Percentiles rank a stretch among this genome's conserved stretches.
Conservation (phyloP, 345 rosid genomes). For the Theobroma cacao region DNA sequence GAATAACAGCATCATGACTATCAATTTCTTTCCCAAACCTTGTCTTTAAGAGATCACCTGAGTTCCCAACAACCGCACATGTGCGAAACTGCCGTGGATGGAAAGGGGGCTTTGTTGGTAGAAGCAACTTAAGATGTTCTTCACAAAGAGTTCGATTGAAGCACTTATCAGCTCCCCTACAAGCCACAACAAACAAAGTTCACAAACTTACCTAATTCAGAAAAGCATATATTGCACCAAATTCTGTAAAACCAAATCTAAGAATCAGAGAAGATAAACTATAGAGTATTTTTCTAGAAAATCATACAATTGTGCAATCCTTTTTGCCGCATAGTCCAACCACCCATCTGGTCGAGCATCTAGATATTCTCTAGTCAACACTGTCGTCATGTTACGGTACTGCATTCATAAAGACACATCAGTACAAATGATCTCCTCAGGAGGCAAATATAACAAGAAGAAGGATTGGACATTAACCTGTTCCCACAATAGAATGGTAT, state of each 20-base stretch:
- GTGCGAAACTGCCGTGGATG: constrained; percentile 72
- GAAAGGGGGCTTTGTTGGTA: constrained; percentile 89
- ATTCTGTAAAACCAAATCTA: not conserved
- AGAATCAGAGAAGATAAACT: not conserved
- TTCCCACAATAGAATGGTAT: constrained; percentile 89
- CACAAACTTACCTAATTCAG: not conserved
- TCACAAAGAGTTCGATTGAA: constrained; percentile 80
- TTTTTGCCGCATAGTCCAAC: constrained; percentile 89
- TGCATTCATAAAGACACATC: constrained; percentile 40
- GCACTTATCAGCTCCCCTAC: constrained; percentile 86
- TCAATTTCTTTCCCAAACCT: constrained; percentile 89
- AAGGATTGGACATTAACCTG: constrained; percentile 55
- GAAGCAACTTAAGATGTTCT: constrained; percentile 76
- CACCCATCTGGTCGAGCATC: constrained; percentile 94
- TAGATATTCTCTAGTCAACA: constrained; percentile 88
- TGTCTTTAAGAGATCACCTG: constrained; percentile 90
- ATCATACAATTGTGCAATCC: constrained; percentile 89
- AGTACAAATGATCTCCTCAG: constrained; percentile 18
- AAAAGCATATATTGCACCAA: not conserved
- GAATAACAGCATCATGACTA: constrained; percentile 86
- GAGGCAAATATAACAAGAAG: not conserved
- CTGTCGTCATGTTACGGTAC: constrained; percentile 98
- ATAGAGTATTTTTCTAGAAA: not conserved
- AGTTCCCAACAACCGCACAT: constrained; percentile 96
- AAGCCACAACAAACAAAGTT: constrained; percentile 16